Evolutionary conservation across 108 stramenopile species (phyloP).

Genomic region (Conticribra weissflogii): DNA sequence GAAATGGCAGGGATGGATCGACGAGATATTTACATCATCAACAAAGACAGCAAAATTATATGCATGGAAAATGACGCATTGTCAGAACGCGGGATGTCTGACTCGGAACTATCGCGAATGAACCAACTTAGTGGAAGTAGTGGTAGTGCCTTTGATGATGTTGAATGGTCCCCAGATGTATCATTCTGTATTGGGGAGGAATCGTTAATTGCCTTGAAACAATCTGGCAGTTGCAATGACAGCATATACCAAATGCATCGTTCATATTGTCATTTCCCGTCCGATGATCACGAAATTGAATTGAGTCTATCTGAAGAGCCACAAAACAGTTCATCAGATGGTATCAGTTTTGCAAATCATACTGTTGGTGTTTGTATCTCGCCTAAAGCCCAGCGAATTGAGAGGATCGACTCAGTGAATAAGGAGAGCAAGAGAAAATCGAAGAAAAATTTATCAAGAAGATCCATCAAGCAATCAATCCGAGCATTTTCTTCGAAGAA

Average conservation of each 20-base stretch:
- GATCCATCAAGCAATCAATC: conserved; percentile 9
- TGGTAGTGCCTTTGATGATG: neutral
- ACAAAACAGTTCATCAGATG: neutral
- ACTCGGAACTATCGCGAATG: neutral
- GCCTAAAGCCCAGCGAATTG: neutral
- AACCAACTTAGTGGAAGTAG: neutral
- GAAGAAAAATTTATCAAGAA: conserved; percentile 7
- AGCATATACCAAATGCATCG: neutral
- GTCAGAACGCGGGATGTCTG: neutral
- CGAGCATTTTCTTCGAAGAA: conserved; percentile 17
- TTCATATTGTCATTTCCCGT: neutral
- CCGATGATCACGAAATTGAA: neutral
- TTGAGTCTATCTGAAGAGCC: neutral
- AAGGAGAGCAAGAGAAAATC: neutral
- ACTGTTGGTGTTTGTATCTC: neutral
- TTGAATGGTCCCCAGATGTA: neutral
- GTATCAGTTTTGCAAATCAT: neutral
- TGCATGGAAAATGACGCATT: conserved; percentile 43
- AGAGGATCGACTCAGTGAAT: too few relatives aligned
- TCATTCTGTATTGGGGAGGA: neutral
- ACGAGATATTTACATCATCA: conserved; percentile 75
- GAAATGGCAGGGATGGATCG: conserved; percentile 72
- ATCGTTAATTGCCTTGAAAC: neutral
- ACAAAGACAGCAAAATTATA: conserved; percentile 58
- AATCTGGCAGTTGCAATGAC: neutral